Base-by-base conservation (phyloP, 1,284 basidiomycete species). In the Cutaneotrichosporon arboriforme region DNA sequence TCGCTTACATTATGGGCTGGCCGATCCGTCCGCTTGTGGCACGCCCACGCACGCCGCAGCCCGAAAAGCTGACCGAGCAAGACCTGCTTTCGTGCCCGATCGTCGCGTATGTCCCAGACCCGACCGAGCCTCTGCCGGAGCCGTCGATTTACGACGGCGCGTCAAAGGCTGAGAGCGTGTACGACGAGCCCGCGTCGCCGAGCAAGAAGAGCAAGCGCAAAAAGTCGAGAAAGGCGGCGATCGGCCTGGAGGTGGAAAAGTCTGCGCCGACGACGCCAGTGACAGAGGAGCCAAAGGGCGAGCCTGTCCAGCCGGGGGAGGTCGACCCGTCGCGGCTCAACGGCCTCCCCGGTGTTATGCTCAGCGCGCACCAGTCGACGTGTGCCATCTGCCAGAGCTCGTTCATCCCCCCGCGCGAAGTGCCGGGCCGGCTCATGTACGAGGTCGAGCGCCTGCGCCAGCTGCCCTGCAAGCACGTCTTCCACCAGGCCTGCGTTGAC, bases 341-440 rank as follows among this genome's bases (percentile, higher is more conserved):
- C 8, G 38, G 38, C 8, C 44, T 61, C 39, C 62, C 63, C 0
- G 51, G 60, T 0, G 49, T 65, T 0, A 49, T 52, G n/a, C 58
- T 72, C 5, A 26, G 53, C 1, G 38, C 53, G 4, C 39, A 67
- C 20, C 56, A 60, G 34, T 46, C 64, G 0, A 65, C 58, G 2
- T 72, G 70, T 49, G 66, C 58, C 5, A 67, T 72, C 36, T 72
- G 70, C 51, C 68, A 70, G 40, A 61, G 63, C 36, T 61, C 55
- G 36, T 72, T 62, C 46, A 43, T 35, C 8, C 40, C 52, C 4
- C 68, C 67, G 0, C 46, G 56, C 41, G 58, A 54, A 15, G 35
- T 47, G 26, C 57, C 56, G 1, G 42, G 52, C n/a, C 58, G 59
- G 17, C 54, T 64, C 23, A 50, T 65, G 61, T 57, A 60, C 40